phyloP scores from a whole-genome alignment of 768 basidiomycete species.

The Cyclocybe cylindracea region DNA sequence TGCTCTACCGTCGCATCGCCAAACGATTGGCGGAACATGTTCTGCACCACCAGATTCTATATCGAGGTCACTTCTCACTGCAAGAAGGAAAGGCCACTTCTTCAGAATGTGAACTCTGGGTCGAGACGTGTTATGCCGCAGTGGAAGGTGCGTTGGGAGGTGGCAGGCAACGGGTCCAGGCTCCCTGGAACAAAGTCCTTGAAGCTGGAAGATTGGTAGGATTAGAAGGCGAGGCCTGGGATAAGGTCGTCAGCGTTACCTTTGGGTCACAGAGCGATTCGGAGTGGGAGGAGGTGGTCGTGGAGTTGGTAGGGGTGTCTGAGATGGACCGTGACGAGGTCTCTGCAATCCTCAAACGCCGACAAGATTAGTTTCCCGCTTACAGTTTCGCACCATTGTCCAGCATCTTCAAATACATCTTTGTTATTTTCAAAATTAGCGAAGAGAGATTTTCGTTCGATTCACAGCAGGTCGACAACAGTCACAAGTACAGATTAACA shows the following conservation, averaged over 20 bases:
- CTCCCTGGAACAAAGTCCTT: constrained; percentile 75
- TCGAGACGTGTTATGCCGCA: constrained; percentile 71
- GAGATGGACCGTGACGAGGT: constrained; percentile 69
- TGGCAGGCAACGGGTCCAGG: constrained; percentile 57
- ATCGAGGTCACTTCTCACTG: constrained; percentile 68
- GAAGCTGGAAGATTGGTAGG: constrained; percentile 71
- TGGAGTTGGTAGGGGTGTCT: constrained; percentile 55
- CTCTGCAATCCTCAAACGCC: constrained; percentile 50
- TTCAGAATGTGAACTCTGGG: constrained; percentile 81
- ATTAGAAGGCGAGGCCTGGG: constrained; percentile 56
- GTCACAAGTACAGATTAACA: constrained; percentile 29
- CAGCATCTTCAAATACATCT: not conserved
- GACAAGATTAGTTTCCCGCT: constrained; percentile 27
- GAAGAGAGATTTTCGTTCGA: constrained; percentile 21
- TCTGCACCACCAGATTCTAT: constrained; percentile 78
- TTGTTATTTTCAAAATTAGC: constrained; percentile 5
- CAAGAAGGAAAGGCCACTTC: constrained; percentile 62
- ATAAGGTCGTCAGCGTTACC: constrained; percentile 43
- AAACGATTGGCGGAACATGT: constrained; percentile 75
- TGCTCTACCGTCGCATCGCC: constrained; percentile 76
- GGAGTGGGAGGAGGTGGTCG: constrained; percentile 57
- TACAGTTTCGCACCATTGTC: not conserved
- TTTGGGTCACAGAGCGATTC: constrained; percentile 47
- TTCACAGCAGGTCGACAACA: constrained; percentile 43
- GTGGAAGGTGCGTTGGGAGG: constrained; percentile 48